Conservation (phyloP, 768 basidiomycete genomes). For the Mycena olivaceomarginata region DNA sequence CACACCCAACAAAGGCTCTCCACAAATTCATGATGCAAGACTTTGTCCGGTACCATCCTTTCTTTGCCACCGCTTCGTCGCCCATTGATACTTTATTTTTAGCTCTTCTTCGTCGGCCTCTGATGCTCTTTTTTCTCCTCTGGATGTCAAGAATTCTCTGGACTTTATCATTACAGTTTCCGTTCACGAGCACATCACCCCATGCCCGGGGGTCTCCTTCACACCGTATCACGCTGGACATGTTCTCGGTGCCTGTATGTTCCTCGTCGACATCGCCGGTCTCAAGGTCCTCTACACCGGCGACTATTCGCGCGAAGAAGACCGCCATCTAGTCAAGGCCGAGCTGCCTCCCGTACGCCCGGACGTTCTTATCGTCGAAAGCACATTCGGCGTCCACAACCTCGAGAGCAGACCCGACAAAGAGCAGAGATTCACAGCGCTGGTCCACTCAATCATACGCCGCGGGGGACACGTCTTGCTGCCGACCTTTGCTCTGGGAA, state of each 20-base stretch:
- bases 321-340: constrained; percentile 97
- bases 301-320: constrained; percentile 99
- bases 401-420: constrained; percentile 94
- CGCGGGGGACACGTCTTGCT: constrained; percentile 96
- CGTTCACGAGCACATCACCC: constrained; percentile 93
- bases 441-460: constrained; percentile 93
- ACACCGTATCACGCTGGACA: constrained; percentile 99
- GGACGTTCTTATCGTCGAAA: constrained; percentile 98
- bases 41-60: constrained; percentile 71
- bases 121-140: constrained; percentile 87
- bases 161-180: constrained; percentile 93
- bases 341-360: constrained; percentile 94
- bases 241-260: constrained; percentile 99
- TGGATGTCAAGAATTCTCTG: constrained; percentile 90
- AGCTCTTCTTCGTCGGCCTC: constrained; percentile 71
- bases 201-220: constrained; percentile 95
- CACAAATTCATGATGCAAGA: constrained; percentile 99
- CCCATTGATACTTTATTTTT: not conserved
- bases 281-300: constrained; percentile 98
- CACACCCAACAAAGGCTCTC: constrained; percentile 98
- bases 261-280: constrained; percentile 96
- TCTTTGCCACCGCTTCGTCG: not conserved
- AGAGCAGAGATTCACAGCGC: constrained; percentile 92
- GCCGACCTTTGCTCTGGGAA: constrained; percentile 95
- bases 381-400: constrained; percentile 97